Percentiles rank a stretch among this genome's conserved stretches.
These are phyloP conservation scores for Gnetum montanum DNA, from an alignment of 75 land plant species.

Conservation along the genomic window DNA sequence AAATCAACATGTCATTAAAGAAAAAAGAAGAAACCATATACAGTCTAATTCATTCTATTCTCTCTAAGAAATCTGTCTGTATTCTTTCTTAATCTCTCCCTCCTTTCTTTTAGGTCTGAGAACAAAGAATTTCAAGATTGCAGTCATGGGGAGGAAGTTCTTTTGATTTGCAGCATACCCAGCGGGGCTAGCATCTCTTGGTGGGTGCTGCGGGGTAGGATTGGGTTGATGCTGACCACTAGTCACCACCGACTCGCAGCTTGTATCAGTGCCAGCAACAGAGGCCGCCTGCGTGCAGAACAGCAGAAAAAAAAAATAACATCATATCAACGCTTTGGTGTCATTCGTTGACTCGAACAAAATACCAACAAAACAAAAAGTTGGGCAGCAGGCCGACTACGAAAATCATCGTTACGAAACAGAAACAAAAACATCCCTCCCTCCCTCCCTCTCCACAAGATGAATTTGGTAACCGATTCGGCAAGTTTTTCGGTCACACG, in stretches of 20 bases:
- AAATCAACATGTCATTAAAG: slow-evolving; percentile 1
- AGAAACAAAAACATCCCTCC: background rate
- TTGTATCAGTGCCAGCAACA: slow-evolving; percentile 65
- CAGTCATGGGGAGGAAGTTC: too few relatives aligned
- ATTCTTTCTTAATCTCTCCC: too few relatives aligned
- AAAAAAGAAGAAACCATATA: too few relatives aligned
- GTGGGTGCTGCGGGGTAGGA: slow-evolving; percentile 63
- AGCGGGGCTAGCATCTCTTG: slow-evolving; percentile 86
- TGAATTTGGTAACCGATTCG: background rate
- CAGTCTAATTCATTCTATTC: too few relatives aligned
- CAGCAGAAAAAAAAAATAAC: background rate
- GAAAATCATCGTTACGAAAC: background rate
- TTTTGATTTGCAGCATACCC: slow-evolving; percentile 55
- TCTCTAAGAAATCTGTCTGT: too few relatives aligned
- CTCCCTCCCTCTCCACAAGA: background rate
- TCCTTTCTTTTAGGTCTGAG: too few relatives aligned
- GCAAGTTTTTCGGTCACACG: background rate
- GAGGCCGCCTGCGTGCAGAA: slow-evolving; percentile 39
- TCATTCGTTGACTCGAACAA: too few relatives aligned
- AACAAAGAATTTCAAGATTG: too few relatives aligned
- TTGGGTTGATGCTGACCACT: slow-evolving; percentile 61
- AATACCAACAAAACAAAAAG: background rate
- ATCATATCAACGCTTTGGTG: too few relatives aligned
- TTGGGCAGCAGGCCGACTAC: background rate
- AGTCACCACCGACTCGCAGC: slow-evolving; percentile 92